Conservation (phyloP, 805 yeast genomes). For the Debaryomyces castellii region DNA sequence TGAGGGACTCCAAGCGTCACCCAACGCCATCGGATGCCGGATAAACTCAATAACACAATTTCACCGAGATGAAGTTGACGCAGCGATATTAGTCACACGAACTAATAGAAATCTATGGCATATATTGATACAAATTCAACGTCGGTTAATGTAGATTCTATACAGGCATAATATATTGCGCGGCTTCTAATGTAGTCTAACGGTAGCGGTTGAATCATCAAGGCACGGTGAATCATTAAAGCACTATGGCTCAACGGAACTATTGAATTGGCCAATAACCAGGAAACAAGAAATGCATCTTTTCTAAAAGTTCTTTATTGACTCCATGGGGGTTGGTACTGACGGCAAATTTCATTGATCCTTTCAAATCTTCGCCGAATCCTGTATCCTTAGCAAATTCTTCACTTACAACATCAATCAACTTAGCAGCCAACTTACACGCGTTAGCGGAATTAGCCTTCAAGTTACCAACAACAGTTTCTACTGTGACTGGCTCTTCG, state of each 20-base stretch:
- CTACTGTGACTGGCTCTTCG: conserved; percentile 98
- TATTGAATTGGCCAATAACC: conserved; percentile 72
- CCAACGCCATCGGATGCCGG: not conserved
- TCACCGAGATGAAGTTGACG: not conserved
- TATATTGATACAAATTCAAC: not conserved
- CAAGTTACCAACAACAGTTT: conserved; percentile 88
- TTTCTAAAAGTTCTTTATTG: conserved; percentile 67
- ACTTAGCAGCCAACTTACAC: conserved; percentile 64
- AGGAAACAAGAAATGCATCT: conserved; percentile 86
- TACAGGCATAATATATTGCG: not conserved
- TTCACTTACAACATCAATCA: conserved; percentile 66
- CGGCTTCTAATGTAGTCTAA: not conserved
- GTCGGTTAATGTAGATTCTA: not conserved
- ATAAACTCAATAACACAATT: too few species aligned
- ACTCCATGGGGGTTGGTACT: conserved; percentile 75
- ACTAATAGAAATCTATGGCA: not conserved
- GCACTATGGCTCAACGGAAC: not conserved
- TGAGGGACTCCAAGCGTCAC: not conserved
- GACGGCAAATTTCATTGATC: conserved; percentile 78
- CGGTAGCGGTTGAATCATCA: not conserved
- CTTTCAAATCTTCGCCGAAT: conserved; percentile 69
- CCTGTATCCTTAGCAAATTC: conserved; percentile 52
- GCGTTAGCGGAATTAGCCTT: conserved; percentile 88
- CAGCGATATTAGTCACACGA: not conserved
- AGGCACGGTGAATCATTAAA: not conserved